These are phyloP conservation scores for Fraxinus platypoda DNA, from an alignment of 305 asterid genomes.

Conservation along the genomic window DNA sequence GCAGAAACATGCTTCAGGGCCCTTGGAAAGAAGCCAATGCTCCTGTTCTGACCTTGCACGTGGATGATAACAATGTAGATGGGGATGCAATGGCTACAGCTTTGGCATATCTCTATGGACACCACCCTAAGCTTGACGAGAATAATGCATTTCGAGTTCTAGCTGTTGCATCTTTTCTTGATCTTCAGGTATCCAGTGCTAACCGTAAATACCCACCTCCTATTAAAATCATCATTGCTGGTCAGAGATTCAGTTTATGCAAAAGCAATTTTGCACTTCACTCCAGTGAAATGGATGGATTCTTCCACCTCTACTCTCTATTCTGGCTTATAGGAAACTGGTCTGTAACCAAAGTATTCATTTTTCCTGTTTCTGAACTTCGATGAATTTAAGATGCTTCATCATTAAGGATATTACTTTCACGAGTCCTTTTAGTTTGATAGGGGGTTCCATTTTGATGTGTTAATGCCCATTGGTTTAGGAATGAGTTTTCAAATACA, in stretches of 20 bases:
- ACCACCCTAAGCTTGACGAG: slow-evolving; percentile 85
- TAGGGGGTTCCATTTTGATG: background rate
- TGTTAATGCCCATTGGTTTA: background rate
- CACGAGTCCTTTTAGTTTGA: background rate
- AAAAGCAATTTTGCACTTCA: background rate
- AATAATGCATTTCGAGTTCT: slow-evolving; percentile 86
- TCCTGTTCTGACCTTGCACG: slow-evolving; percentile 71
- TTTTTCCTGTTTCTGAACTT: background rate
- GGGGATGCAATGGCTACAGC: slow-evolving; percentile 78
- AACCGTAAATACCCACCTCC: background rate
- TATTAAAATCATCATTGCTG: background rate
- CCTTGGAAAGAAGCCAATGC: slow-evolving; percentile 98
- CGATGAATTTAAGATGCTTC: background rate
- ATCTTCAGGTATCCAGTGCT: slow-evolving; percentile 65
- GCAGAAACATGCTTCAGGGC: slow-evolving; percentile 96
- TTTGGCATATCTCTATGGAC: slow-evolving; percentile 94
- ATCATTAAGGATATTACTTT: background rate
- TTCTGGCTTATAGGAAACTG: background rate
- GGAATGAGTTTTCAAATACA: background rate
- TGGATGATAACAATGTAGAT: slow-evolving; percentile 86
- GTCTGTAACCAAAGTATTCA: background rate
- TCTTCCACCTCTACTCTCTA: background rate
- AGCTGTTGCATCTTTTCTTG: slow-evolving; percentile 97
- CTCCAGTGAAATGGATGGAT: background rate
- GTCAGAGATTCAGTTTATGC: slow-evolving; percentile 15